Conservation (phyloP, 2,329 filamentous ascomycete species). For the Teratosphaeriaceae sp. region DNA sequence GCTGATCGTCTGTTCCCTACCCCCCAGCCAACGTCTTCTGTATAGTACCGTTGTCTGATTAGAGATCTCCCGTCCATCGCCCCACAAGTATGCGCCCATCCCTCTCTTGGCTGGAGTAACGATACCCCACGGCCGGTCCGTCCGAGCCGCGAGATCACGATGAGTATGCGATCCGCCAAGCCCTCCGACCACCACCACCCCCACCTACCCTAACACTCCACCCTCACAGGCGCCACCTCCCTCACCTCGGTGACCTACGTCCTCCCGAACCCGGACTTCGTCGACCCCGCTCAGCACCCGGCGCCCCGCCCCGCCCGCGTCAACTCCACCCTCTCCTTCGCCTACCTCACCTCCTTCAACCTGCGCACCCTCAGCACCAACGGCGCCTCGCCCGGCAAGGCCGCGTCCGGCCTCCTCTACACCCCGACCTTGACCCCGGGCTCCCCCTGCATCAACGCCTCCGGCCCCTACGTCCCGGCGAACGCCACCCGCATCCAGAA, state of each 20-base stretch:
- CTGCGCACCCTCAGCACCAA: constrained; percentile 71
- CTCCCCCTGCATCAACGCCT: constrained; percentile 57
- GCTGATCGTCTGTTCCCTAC: no score
- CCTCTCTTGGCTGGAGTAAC: no score
- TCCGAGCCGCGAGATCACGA: no score
- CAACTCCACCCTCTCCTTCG: constrained; percentile 27
- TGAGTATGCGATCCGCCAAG: no score
- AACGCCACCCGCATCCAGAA: constrained; percentile 70
- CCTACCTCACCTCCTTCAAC: constrained; percentile 39
- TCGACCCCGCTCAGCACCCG: constrained; percentile 21
- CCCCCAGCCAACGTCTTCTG: no score
- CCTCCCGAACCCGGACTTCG: constrained; percentile 25
- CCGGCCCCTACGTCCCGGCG: constrained; percentile 59
- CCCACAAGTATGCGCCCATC: no score
- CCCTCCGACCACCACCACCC: no score
- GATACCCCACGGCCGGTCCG: no score
- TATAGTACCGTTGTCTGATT: no score
- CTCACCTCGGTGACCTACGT: constrained; percentile 24
- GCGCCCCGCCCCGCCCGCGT: constrained; percentile 12
- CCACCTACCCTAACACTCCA: neutral
- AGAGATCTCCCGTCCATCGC: no score
- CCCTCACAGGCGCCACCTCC: neutral
- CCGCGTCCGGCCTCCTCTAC: constrained; percentile 75
- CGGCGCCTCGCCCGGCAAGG: constrained; percentile 53
- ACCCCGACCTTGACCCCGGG: constrained; percentile 60